Percentiles rank a stretch among this genome's conserved stretches.
Conservation (phyloP, 2,329 filamentous ascomycete genomes). For the Sporothrix protearum region DNA sequence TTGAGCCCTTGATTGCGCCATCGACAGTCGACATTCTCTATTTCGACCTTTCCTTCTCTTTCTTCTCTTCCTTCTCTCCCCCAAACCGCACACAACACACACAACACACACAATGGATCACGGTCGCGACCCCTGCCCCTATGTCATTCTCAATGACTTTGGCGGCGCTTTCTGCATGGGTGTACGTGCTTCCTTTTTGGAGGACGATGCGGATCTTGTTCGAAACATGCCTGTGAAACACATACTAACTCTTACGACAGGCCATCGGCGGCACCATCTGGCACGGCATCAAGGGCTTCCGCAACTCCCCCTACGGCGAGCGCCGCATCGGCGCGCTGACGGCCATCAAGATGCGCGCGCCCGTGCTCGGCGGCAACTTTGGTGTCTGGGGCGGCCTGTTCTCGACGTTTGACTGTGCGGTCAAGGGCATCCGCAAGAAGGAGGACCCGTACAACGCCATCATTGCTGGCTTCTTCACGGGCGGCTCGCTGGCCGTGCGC, state of each 20-base stretch:
- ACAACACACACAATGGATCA: conserved; percentile 69
- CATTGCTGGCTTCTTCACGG: conserved; percentile 94
- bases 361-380: conserved; percentile 95
- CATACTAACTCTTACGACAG: no score
- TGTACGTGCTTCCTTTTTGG: no score
- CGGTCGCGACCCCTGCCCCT: conserved; percentile 93
- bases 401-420: conserved; percentile 91
- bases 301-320: conserved; percentile 88
- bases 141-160: conserved; percentile 95
- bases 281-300: conserved; percentile 94
- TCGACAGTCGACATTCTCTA: not conserved
- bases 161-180: conserved; percentile 60
- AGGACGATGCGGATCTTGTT: no score
- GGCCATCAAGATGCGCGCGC: conserved; percentile 94
- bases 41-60: not conserved
- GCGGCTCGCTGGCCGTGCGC: conserved; percentile 84
- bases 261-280: conserved; percentile 80
- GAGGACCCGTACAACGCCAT: conserved; percentile 98
- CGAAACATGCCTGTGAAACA: no score
- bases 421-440: conserved; percentile 92
- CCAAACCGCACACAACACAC: not conserved
- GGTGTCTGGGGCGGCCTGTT: conserved; percentile 97
- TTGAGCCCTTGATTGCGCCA: not conserved
- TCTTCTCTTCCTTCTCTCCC: not conserved
- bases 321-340: conserved; percentile 92